Percentiles rank a stretch among this genome's conserved stretches.
Evolutionary conservation across 805 yeast genomes (phyloP).

Genomic region (Candida glaebosa): DNA sequence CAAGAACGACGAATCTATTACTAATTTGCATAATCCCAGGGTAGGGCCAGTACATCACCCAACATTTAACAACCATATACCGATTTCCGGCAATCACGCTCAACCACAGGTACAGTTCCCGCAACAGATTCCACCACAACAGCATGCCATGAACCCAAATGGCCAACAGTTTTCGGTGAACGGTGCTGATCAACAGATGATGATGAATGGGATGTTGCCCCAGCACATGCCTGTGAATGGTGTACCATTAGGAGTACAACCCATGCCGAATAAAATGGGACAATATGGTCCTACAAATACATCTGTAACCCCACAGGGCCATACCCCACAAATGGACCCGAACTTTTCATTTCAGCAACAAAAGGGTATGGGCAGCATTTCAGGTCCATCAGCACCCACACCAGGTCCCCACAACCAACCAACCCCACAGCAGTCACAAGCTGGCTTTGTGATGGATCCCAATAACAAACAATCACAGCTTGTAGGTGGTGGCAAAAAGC

Average conservation of each 20-base stretch:
- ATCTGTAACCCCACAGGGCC: constrained; percentile 21
- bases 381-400: constrained; percentile 9
- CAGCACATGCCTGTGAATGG: constrained; percentile 5
- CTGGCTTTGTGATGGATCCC: neutral
- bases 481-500: neutral
- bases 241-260: constrained; percentile 7
- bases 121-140: neutral
- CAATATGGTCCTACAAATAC: constrained; percentile 23
- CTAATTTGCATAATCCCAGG: neutral
- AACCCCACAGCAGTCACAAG: constrained; percentile 3
- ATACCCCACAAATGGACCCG: constrained; percentile 31
- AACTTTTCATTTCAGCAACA: constrained; percentile 16
- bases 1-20: neutral
- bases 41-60: neutral
- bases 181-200: constrained; percentile 7
- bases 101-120: constrained; percentile 2
- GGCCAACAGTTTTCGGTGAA: constrained; percentile 2
- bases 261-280: constrained; percentile 6
- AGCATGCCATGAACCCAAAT: constrained; percentile 1
- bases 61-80: neutral
- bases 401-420: constrained; percentile 3
- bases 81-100: constrained; percentile 1
- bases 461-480: constrained; percentile 1
- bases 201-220: constrained; percentile 11
- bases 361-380: constrained; percentile 18